A percentile compares a stretch with the other conserved stretches of the same genome.
phyloP scores from a whole-genome alignment of 2,329 filamentous ascomycete species.

The Aspergillus aculeatus region DNA sequence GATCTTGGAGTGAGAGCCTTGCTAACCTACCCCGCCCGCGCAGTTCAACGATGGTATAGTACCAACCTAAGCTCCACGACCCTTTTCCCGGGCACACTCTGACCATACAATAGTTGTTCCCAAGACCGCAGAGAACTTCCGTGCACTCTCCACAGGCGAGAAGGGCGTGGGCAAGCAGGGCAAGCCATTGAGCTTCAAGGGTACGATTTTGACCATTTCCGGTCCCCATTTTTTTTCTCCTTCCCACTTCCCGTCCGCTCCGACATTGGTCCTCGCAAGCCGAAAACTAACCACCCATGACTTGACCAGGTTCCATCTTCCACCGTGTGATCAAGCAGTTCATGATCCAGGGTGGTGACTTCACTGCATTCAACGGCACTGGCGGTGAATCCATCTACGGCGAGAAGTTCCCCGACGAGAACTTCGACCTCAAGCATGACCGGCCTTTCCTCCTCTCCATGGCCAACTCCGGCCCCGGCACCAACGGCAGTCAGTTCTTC shows the following conservation, averaged over 20 bases:
- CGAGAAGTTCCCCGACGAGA: conserved; percentile 95
- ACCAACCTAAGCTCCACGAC: neutral
- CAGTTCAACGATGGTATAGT: conserved; percentile 51
- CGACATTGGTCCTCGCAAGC: neutral
- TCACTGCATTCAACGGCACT: conserved; percentile 90
- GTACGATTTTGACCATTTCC: conserved; percentile 28
- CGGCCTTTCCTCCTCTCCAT: conserved; percentile 92
- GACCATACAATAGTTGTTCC: conserved; percentile 70
- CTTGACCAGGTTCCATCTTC: conserved; percentile 69
- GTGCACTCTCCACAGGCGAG: conserved; percentile 88
- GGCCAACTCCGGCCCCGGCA: conserved; percentile 94
- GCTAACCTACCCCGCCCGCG: conserved; percentile 16
- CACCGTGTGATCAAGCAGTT: conserved; percentile 98
- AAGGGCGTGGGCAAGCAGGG: conserved; percentile 80
- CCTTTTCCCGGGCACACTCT: conserved; percentile 10
- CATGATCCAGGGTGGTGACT: conserved; percentile 98
- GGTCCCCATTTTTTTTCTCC: neutral
- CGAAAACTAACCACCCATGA: neutral
- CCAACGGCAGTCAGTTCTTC: conserved; percentile 98
- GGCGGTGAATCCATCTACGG: conserved; percentile 97
- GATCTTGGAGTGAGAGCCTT: neutral
- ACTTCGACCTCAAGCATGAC: conserved; percentile 88
- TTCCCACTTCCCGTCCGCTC: neutral
- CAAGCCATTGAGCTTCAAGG: conserved; percentile 88
- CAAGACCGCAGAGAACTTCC: conserved; percentile 96